Base-by-base conservation (phyloP, 345 rosid species). In the Alliaria petiolata region DNA sequence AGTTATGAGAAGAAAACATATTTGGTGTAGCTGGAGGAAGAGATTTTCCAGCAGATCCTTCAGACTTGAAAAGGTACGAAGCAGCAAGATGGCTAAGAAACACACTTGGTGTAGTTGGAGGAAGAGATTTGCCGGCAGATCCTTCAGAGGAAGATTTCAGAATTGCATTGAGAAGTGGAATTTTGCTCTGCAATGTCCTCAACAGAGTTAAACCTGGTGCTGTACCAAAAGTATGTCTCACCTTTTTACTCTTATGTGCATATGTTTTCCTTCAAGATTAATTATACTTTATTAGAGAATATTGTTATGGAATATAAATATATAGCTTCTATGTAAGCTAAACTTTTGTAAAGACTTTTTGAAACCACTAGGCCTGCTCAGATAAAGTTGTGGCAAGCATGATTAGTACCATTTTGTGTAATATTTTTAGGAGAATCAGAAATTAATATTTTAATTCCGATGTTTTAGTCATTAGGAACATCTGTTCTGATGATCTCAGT, bases 81-180 rank as follows among this genome's bases (percentile, higher is more conserved):
- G 98, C 98, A 6, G 91, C 98, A 10, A 77, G 86, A 45, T 93
- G 98, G 98, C 38, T 93, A 76, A 84, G 98, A 67, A 83, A 83
- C 82, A 84, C 68, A 36, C 89, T 85, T 28, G 98, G 98, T 67
- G 97, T 93, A 49, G 92, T 91, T 26, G 81, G 76, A 3, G 96
- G 89, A 44, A 91, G 87, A 78, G 98, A 93, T 72, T 88, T 93
- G 77, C 97, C 98, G 0, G 95, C 97, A 6, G 86, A 89, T 82
- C 97, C 98, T 57, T 89, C 98, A 11, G 96, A 93, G 74, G 96
- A 89, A 22, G 97, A 91, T 68, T 93, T 93, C 77, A 84, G 95
- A 87, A 87, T 91, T 54, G 95, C 86, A 20, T 82, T 93, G 69
- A 85, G 96, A 11, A 91, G 98, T 76, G 98, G 98, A 10, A 93